Percentiles rank a stretch among this genome's conserved stretches.
Evolutionary conservation across 345 rosid genomes (phyloP).

Genomic region (Salix arbutifolia): DNA sequence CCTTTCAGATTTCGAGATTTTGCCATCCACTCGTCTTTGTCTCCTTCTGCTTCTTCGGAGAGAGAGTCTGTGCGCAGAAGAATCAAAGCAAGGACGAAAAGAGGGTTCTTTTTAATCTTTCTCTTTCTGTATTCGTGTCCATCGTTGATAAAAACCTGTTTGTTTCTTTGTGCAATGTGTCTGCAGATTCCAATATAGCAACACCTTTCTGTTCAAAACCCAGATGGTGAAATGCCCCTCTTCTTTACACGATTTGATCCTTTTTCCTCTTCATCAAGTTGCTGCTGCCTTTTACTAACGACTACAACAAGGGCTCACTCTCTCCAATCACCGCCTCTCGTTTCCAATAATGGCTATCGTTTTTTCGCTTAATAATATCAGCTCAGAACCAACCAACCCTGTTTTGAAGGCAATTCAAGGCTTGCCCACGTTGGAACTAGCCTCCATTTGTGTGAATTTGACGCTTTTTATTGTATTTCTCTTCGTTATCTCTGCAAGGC

Average conservation of each 20-base stretch:
- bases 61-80: constrained; percentile 5
- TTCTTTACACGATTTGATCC: constrained; percentile 37
- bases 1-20: constrained; percentile 15
- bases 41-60: constrained; percentile 18
- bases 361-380: background rate
- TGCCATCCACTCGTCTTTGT: constrained; percentile 18
- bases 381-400: constrained; percentile 11
- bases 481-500: constrained; percentile 56
- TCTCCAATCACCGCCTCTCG: constrained; percentile 18
- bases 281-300: constrained; percentile 20
- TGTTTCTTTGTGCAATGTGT: constrained; percentile 57
- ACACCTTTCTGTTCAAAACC: constrained; percentile 13
- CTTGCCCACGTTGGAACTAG: constrained; percentile 60
- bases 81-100: background rate
- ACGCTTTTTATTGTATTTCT: constrained; percentile 60
- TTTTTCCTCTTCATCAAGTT: constrained; percentile 5
- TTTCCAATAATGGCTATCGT: constrained; percentile 16
- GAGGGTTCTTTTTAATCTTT: constrained; percentile 1
- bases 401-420: constrained; percentile 37
- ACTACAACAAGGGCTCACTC: constrained; percentile 27
- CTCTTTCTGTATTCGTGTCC: constrained; percentile 26
- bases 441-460: constrained; percentile 65
- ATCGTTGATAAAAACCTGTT: constrained; percentile 34
- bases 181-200: constrained; percentile 35
- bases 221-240: constrained; percentile 68